These are phyloP conservation scores for Zychaea mexicana DNA, from an alignment of 371 early-diverging fungal genomes.

Conservation along the genomic window DNA sequence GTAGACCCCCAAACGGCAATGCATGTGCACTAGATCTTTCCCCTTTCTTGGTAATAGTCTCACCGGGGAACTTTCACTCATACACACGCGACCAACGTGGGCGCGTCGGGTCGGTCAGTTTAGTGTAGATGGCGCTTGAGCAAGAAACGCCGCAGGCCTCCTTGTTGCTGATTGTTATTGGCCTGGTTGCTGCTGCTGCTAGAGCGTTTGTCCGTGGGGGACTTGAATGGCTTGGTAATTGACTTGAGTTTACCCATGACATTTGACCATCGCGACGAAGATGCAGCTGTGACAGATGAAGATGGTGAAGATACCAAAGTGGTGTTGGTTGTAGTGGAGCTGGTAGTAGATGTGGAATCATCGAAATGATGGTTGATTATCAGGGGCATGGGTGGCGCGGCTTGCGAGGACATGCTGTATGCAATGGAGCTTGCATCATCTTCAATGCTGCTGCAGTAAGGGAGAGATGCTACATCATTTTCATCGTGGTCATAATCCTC, in stretches of 20 bases:
- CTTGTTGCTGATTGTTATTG: not conserved
- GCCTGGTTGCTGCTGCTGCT: not conserved
- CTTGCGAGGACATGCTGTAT: not conserved
- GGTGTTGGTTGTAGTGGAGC: not conserved
- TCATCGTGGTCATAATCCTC: not conserved
- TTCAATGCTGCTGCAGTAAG: not conserved
- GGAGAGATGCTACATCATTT: not conserved
- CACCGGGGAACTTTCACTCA: no score
- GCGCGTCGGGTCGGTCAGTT: no score
- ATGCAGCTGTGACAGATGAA: not conserved
- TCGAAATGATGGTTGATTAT: not conserved
- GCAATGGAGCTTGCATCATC: constrained; percentile 1
- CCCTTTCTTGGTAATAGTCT: no score
- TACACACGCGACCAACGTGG: no score
- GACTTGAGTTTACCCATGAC: not conserved
- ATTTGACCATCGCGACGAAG: not conserved
- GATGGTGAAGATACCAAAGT: constrained; percentile 1
- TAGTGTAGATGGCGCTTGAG: not conserved
- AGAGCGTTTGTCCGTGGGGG: not conserved
- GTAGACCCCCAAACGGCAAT: no score
- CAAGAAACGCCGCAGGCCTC: constrained; percentile 4
- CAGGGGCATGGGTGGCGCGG: not conserved
- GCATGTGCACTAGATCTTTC: no score
- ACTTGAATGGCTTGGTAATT: not conserved
- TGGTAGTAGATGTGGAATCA: not conserved